phyloP scores from a whole-genome alignment of 495 filamentous ascomycete species.

The Neurospora pannonica region DNA sequence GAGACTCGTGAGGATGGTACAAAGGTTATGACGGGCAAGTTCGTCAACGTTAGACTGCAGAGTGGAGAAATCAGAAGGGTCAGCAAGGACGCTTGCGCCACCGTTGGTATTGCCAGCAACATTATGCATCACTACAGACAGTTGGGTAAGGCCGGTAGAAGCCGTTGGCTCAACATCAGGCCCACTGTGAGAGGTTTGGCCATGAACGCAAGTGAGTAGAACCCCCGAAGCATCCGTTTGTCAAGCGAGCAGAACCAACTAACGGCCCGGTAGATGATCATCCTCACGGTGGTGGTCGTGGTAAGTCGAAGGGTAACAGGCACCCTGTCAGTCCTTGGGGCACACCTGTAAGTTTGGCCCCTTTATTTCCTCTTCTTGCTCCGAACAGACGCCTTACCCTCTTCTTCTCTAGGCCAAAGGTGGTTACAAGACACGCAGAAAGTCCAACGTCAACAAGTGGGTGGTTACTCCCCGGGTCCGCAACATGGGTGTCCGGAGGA shows the following conservation, averaged over 20 bases:
- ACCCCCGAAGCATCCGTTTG: not conserved
- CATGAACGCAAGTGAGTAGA: constrained; percentile 77
- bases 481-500: constrained; percentile 64
- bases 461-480: constrained; percentile 65
- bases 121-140: constrained; percentile 80
- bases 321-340: constrained; percentile 95
- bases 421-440: constrained; percentile 86
- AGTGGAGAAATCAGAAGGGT: constrained; percentile 87
- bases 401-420: constrained; percentile 63
- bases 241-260: constrained; percentile 12
- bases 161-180: constrained; percentile 83
- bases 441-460: constrained; percentile 66
- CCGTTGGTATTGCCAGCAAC: constrained; percentile 89
- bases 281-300: constrained; percentile 96
- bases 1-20: constrained; percentile 48
- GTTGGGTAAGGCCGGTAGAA: constrained; percentile 88
- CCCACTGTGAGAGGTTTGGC: constrained; percentile 93
- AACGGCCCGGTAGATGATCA: constrained; percentile 55
- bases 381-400: constrained; percentile 21
- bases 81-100: constrained; percentile 84
- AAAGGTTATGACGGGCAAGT: constrained; percentile 47
- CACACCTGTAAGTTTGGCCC: constrained; percentile 60
- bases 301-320: constrained; percentile 97
- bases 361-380: not conserved
- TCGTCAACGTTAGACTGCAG: constrained; percentile 73